Evolutionary conservation across 1,284 basidiomycete species (phyloP).

Genomic region (Ceratobasidium papillatum): DNA sequence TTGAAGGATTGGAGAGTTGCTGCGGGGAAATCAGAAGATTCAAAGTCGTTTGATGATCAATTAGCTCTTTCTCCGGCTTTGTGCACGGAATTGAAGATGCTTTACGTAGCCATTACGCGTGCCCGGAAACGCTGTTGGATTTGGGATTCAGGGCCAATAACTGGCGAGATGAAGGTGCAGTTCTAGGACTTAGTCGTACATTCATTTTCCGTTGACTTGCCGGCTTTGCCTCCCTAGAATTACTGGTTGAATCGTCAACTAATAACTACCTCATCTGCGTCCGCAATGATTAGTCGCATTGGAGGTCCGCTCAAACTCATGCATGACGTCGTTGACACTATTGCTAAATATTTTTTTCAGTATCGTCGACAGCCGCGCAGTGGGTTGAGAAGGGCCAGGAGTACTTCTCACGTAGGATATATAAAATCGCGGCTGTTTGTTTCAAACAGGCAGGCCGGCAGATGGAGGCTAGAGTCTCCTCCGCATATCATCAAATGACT

Average conservation of each 20-base stretch:
- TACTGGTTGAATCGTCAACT: background rate
- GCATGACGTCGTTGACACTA: background rate
- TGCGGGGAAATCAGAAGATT: slow-evolving; percentile 47
- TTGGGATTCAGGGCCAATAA: slow-evolving; percentile 30
- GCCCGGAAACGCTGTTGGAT: slow-evolving; percentile 43
- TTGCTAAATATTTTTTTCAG: background rate
- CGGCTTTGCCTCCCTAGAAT: background rate
- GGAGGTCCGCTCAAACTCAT: background rate
- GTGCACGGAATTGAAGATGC: slow-evolving; percentile 37
- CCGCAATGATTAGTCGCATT: background rate
- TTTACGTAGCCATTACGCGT: slow-evolving; percentile 43
- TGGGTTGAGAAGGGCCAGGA: slow-evolving; percentile 28
- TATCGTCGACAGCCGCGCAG: background rate
- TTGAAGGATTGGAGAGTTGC: slow-evolving; percentile 14
- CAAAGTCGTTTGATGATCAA: slow-evolving; percentile 47
- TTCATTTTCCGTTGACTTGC: background rate
- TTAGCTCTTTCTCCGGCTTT: background rate
- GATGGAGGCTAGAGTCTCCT: background rate
- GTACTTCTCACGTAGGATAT: slow-evolving; percentile 18
- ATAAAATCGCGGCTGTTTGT: slow-evolving; percentile 2
- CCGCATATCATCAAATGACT: slow-evolving; percentile 23
- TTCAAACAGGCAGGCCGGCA: background rate
- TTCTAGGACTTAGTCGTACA: too few species aligned
- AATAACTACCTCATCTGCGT: background rate
- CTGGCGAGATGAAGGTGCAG: background rate